Evolutionary conservation across 352 stramenopile species (phyloP).

Genomic region (Globisporangium lucens): DNA sequence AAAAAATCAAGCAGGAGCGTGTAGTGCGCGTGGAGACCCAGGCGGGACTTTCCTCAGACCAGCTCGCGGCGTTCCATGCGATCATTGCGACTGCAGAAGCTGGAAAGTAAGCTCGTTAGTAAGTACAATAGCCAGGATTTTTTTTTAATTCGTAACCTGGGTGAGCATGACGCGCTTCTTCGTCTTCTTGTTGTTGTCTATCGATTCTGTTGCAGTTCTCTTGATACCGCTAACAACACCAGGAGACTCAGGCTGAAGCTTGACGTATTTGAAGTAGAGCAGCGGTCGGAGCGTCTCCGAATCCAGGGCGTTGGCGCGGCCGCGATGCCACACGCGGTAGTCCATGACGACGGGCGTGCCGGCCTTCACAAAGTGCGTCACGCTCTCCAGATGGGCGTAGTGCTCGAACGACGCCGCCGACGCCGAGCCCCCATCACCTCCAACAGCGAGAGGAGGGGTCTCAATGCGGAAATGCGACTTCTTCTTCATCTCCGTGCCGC

Average conservation of each 20-base stretch:
- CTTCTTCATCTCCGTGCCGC: slow-evolving; percentile 71
- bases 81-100: slow-evolving; percentile 11
- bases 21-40: slow-evolving; percentile 20
- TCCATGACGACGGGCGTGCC: slow-evolving; percentile 72
- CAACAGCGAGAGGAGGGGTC: background rate
- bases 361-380: slow-evolving; percentile 46
- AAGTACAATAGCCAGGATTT: too few relatives aligned
- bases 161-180: slow-evolving; percentile 9
- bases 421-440: slow-evolving; percentile 12
- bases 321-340: slow-evolving; percentile 78
- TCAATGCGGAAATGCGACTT: slow-evolving; percentile 50
- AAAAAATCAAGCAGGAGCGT: background rate
- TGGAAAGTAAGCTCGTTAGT: background rate
- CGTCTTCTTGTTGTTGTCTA: slow-evolving; percentile 1
- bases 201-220: background rate
- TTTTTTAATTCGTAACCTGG: background rate
- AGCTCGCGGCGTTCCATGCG: slow-evolving; percentile 28
- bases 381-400: slow-evolving; percentile 49
- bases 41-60: slow-evolving; percentile 26
- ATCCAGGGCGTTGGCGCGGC: slow-evolving; percentile 41
- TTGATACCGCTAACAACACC: background rate
- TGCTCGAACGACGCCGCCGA: slow-evolving; percentile 31
- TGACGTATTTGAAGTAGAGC: slow-evolving; percentile 74
- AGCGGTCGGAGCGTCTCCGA: slow-evolving; percentile 42
- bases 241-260: background rate